Base-by-base conservation (phyloP, 495 filamentous ascomycete species). In the Talaromyces thailandensis region DNA sequence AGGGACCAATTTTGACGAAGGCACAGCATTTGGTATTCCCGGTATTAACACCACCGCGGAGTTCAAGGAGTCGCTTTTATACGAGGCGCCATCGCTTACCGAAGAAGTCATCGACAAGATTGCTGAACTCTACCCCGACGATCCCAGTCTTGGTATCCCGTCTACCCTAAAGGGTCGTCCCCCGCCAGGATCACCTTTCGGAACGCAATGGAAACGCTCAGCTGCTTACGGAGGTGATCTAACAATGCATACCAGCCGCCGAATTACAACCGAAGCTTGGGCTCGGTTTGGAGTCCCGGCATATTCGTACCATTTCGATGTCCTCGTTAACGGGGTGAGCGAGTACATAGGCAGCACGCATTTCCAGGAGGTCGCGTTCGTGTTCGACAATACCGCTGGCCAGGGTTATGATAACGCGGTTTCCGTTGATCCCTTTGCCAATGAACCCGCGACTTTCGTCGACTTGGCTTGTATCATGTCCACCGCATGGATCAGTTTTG, bases 181-280 rank as follows among this genome's bases (percentile, higher is more conserved):
- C 58, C 56, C 51, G 53, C 65, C 55, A 67, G 63, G 8, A 70
- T 70, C 11, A 65, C 71, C 61, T 16, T 63, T 73, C 55, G 81
- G 81, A 1, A 59, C 70, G 8, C 70, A 82, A 66, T 86, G 76
- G 73, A 78, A 81, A 16, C 81, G 84, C 23, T 75, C 75, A 7
- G 72, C 75, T 9, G 81, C 83, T 6, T 82, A 81, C 59, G 73
- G 75, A 7, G 84, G 82, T 5, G 84, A 87, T 68, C 66, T 75
- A 24, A 67, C 70, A 48, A 83, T 88, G 76, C 81, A 82, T 50
- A 82, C 81, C 1, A 78, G 79, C 28, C 79, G 76, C 14, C 67
- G 76, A 43, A 65, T 70, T 9, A 71, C 76, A 0, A 72, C 69
- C 62, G 58, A 75, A 43, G 65, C 72, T 5, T 82, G 78, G 77